Conservation (phyloP, 345 rosid species). For the Barbarea vulgaris region DNA sequence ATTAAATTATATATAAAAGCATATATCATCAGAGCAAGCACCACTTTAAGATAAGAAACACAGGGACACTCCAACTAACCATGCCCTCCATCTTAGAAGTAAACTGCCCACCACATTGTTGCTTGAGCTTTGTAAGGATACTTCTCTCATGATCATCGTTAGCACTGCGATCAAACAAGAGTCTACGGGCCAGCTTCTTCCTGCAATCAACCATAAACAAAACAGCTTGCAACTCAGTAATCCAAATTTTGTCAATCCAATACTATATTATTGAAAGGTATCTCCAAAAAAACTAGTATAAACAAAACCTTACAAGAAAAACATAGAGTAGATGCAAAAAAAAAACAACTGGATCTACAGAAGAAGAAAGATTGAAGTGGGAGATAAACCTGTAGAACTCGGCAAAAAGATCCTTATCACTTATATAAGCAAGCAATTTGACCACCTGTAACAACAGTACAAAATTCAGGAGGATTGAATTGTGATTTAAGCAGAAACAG, state of each 20-base stretch:
- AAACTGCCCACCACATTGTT: conserved; percentile 65
- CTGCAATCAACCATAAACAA: conserved; percentile 32
- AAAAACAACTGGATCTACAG: background rate
- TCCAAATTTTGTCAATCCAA: background rate
- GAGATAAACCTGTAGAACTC: conserved; percentile 71
- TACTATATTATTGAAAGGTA: background rate
- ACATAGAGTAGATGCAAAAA: background rate
- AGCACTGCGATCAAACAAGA: conserved; percentile 75
- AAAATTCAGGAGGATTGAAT: background rate
- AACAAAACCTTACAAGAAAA: conserved; percentile 1
- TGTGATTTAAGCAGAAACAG: conserved; percentile 8
- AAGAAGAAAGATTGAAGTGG: background rate
- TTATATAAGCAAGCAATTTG: conserved; percentile 79
- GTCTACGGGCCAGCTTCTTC: conserved; percentile 69
- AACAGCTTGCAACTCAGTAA: conserved; percentile 10
- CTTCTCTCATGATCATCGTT: conserved; percentile 77
- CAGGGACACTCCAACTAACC: conserved; percentile 46
- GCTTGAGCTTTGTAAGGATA: conserved; percentile 74
- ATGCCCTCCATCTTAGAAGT: conserved; percentile 82
- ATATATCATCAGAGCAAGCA: conserved; percentile 14
- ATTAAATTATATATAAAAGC: background rate
- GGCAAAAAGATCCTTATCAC: conserved; percentile 86
- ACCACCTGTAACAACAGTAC: conserved; percentile 63
- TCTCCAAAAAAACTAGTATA: background rate
- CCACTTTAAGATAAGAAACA: background rate